Base-by-base conservation (phyloP, 305 asterid species). In the Rubia tinctorum region DNA sequence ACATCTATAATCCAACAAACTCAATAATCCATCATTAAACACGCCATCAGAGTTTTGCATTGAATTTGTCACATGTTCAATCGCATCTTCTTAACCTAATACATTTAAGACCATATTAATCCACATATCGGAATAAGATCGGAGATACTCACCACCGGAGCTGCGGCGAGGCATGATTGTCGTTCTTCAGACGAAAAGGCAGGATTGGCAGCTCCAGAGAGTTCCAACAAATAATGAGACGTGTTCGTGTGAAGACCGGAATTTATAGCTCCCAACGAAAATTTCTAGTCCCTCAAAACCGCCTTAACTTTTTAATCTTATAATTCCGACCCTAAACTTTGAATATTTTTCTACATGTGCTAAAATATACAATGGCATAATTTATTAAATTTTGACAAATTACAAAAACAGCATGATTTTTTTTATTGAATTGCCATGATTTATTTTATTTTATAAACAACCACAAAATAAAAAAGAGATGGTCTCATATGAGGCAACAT, bases 151-250 rank as follows among this genome's bases (percentile, higher is more conserved):
- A 37, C 53, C 76, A 73, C 85, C 81, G 53, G 83, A 76, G 83
- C 83, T 78, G 42, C 85, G 83, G 81, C 81, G 85, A 79, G 83
- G 60, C 85, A 82, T 79, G 73, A 42, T 72, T 76, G 58, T 22
- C 18, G 37, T 53, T 34, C 65, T 45, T 0, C 58, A 42, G 51
- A 73, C 27, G 18, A 11, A 58, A 47, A 18, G 73, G 23, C 58
- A 9, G 60, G 18, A 2, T n/a, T 39, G 25, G 7, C 17, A 20
- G 47, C 20, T 42, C 71, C 11, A 42, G 56, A 66, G 34, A 40
- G 71, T 66, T 65, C 17, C 9, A 17, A 3, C 5, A 17, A n/a
- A 1, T 40, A 20, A n/a, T 30, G 43, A 0, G 67, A 3, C 20
- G 43, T 11, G 42, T 12, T 0, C 2, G 5, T 22, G 43, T 17